Percentiles rank a stretch among this genome's conserved stretches.
phyloP scores from a whole-genome alignment of 202 grass and related monocot genomes.

The Zoysia matrella region DNA sequence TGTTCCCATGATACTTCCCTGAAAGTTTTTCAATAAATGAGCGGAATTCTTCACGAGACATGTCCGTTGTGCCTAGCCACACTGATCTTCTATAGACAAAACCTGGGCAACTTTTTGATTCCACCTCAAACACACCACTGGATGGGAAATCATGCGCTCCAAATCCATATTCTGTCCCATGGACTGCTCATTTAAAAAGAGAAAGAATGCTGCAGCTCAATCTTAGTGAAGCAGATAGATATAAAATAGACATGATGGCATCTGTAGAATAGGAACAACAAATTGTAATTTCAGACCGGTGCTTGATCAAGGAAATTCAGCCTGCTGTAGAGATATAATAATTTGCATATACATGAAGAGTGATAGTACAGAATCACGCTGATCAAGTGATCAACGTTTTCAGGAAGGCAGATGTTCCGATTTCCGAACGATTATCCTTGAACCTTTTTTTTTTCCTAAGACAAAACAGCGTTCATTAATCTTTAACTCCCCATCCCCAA shows the following conservation, averaged over 20 bases:
- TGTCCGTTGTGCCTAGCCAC: conserved; percentile 24
- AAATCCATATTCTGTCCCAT: conserved; percentile 95
- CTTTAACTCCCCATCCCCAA: not conserved
- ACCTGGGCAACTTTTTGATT: conserved; percentile 84
- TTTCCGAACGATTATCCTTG: not conserved
- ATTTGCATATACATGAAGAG: not conserved
- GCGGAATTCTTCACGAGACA: conserved; percentile 77
- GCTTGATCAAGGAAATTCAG: not conserved
- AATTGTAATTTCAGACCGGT: not conserved
- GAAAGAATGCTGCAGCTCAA: conserved; percentile 12
- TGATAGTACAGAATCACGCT: not conserved
- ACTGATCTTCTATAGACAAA: conserved; percentile 79
- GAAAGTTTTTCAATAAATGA: conserved; percentile 76
- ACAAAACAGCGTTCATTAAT: not conserved
- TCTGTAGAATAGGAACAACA: not conserved
- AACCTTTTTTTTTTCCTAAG: not conserved
- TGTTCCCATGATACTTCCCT: conserved; percentile 81
- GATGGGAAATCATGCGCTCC: conserved; percentile 89
- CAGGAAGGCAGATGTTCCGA: not conserved
- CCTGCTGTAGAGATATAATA: not conserved
- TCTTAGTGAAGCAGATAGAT: conserved; percentile 1
- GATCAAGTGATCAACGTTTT: not conserved
- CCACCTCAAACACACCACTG: conserved; percentile 96
- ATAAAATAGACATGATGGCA: not conserved
- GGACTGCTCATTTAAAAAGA: conserved; percentile 54